phyloP scores from a whole-genome alignment of 805 yeast genomes.

The Lachancea dasiensis region DNA sequence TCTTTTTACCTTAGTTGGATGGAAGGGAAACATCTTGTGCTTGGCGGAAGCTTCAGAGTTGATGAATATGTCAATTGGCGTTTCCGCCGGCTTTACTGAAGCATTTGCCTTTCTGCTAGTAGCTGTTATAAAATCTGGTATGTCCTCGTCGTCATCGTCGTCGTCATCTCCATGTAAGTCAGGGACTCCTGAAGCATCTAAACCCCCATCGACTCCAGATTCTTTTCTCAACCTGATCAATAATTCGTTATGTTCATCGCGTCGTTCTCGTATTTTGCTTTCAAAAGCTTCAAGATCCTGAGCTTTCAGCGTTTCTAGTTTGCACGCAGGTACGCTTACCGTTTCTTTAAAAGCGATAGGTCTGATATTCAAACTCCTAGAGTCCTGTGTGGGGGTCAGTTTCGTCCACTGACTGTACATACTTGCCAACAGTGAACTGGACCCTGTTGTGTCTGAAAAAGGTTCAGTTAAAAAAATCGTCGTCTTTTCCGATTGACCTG shows the following conservation, averaged over 20 bases:
- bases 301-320: constrained; percentile 47
- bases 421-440: constrained; percentile 10
- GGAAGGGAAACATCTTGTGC: constrained; percentile 71
- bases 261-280: constrained; percentile 39
- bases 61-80: constrained; percentile 28
- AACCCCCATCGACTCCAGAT: constrained; percentile 16
- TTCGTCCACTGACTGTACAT: constrained; percentile 43
- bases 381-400: constrained; percentile 34
- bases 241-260: constrained; percentile 36
- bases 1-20: constrained; percentile 48
- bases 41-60: constrained; percentile 22
- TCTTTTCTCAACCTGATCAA: constrained; percentile 31
- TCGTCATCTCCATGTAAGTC: constrained; percentile 21
- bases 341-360: constrained; percentile 49
- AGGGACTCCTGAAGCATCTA: constrained; percentile 3
- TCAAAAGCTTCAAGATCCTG: constrained; percentile 46
- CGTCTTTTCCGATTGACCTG: constrained; percentile 61
- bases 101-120: constrained; percentile 7
- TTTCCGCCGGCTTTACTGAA: constrained; percentile 11
- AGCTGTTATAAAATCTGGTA: constrained; percentile 18
- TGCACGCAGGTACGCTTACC: constrained; percentile 35
- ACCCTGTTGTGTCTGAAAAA: constrained; percentile 17
- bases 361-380: constrained; percentile 51
- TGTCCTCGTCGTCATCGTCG: constrained; percentile 30
- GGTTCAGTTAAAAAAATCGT: constrained; percentile 73